These are phyloP conservation scores for Neospermospora avenae DNA, from an alignment of 2,329 filamentous ascomycete species.

Conservation along the genomic window DNA sequence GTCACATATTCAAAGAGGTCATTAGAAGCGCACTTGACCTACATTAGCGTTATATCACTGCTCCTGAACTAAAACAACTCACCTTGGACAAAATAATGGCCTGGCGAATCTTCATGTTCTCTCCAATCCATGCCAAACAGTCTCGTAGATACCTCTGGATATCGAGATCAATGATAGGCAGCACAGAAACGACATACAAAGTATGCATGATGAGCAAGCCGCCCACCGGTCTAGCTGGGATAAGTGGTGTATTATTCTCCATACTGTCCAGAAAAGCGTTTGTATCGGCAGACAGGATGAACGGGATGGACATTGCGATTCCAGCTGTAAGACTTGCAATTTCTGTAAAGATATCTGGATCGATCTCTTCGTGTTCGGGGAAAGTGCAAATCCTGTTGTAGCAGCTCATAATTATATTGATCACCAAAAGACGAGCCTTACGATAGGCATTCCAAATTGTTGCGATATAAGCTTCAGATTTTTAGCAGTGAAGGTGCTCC, in stretches of 20 bases:
- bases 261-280: not conserved
- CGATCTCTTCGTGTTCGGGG: not conserved
- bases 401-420: not conserved
- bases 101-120: slow-evolving; percentile 32
- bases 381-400: slow-evolving; percentile 1
- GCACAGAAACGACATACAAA: slow-evolving; percentile 22
- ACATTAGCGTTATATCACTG: not conserved
- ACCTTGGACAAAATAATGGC: slow-evolving; percentile 28
- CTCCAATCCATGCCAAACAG: slow-evolving; percentile 31
- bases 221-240: slow-evolving; percentile 25
- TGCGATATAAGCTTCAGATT: not conserved
- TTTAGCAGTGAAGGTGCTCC: not conserved
- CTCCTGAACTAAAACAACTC: not conserved
- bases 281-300: not conserved
- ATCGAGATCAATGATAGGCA: slow-evolving; percentile 17
- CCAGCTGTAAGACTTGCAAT: not conserved
- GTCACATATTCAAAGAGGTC: not conserved
- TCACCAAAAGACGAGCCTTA: not conserved
- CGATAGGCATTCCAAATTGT: slow-evolving; percentile 4
- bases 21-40: not conserved
- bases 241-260: not conserved
- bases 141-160: slow-evolving; percentile 19
- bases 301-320: not conserved
- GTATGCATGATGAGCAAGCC: slow-evolving; percentile 32
- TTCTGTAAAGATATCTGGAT: not conserved